Conservation (phyloP, 2,329 filamentous ascomycete genomes). For the Cladorrhinum sp. region DNA sequence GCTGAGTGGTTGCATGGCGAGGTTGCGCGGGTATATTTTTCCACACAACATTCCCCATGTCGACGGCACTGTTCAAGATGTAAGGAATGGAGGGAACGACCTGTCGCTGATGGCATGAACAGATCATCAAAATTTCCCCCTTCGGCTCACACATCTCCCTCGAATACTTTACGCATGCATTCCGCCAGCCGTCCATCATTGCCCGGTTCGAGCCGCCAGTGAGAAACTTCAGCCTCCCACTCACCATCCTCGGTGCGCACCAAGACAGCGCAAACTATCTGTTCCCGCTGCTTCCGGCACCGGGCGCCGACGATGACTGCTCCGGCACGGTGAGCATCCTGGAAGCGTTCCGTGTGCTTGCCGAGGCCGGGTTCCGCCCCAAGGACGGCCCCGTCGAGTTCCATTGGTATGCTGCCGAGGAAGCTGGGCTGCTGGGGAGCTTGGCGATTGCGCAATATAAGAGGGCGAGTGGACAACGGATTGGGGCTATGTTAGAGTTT, state of each 20-base stretch:
- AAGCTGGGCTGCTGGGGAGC: slow-evolving; percentile 48
- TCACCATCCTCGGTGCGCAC: slow-evolving; percentile 63
- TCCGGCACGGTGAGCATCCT: no score
- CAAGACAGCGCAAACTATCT: slow-evolving; percentile 74
- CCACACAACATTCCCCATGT: no score
- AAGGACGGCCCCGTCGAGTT: no score
- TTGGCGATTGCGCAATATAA: slow-evolving; percentile 42
- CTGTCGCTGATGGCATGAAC: no score
- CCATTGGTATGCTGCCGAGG: no score
- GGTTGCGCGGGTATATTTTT: no score
- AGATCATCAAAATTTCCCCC: slow-evolving; percentile 33
- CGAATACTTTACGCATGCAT: slow-evolving; percentile 60
- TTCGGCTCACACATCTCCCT: slow-evolving; percentile 39
- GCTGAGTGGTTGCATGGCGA: no score
- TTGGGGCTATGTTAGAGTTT: slow-evolving; percentile 71
- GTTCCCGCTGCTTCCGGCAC: slow-evolving; percentile 65
- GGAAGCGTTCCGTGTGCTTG: no score
- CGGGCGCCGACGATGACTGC: slow-evolving; percentile 29
- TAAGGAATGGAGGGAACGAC: no score
- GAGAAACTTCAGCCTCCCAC: slow-evolving; percentile 32
- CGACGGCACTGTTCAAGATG: no score
- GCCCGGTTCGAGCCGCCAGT: slow-evolving; percentile 56
- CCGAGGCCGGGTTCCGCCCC: no score
- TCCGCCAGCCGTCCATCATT: slow-evolving; percentile 70
- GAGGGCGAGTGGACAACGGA: slow-evolving; percentile 56